Percentiles rank a stretch among this genome's conserved stretches.
Conservation (phyloP, 2,329 filamentous ascomycete species). For the Pseudogymnoascus sp. region DNA sequence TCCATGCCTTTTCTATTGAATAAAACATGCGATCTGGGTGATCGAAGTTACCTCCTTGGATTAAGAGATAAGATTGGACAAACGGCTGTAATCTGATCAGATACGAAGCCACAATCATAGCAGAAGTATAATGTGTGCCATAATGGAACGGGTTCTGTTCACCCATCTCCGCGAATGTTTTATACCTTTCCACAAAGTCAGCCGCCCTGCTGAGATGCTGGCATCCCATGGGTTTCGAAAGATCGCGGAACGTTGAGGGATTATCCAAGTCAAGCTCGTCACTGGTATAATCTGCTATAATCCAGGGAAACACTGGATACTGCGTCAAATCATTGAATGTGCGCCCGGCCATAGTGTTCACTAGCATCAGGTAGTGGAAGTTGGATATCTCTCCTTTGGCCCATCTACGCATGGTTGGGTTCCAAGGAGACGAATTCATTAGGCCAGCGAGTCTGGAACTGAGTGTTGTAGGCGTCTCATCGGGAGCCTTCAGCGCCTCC, state of each 20-base stretch:
- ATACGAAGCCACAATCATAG: conserved; percentile 97
- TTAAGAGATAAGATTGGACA: conserved; percentile 85
- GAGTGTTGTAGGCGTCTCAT: conserved; percentile 51
- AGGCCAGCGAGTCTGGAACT: conserved; percentile 79
- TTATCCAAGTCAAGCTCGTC: conserved; percentile 83
- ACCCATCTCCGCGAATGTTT: conserved; percentile 82
- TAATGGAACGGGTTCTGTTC: conserved; percentile 85
- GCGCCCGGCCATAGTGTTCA: conserved; percentile 93
- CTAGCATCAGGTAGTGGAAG: conserved; percentile 96
- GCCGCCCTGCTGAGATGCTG: conserved; percentile 69
- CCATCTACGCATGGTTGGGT: conserved; percentile 84
- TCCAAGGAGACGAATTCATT: conserved; percentile 75
- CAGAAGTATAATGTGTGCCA: conserved; percentile 96
- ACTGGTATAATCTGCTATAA: conserved; percentile 91
- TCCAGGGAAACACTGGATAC: conserved; percentile 97
- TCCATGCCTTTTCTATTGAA: conserved; percentile 85
- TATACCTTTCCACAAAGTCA: conserved; percentile 78
- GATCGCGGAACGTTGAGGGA: conserved; percentile 77
- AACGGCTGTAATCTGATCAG: conserved; percentile 93
- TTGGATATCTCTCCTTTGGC: conserved; percentile 93
- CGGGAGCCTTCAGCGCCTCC: conserved; percentile 67
- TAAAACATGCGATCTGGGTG: conserved; percentile 94
- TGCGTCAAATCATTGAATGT: conserved; percentile 98
- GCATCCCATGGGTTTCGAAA: conserved; percentile 94
- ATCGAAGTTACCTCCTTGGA: conserved; percentile 95